Base-by-base conservation (phyloP, 2,329 filamentous ascomycete genomes). In the Trichoderma harzianum region DNA sequence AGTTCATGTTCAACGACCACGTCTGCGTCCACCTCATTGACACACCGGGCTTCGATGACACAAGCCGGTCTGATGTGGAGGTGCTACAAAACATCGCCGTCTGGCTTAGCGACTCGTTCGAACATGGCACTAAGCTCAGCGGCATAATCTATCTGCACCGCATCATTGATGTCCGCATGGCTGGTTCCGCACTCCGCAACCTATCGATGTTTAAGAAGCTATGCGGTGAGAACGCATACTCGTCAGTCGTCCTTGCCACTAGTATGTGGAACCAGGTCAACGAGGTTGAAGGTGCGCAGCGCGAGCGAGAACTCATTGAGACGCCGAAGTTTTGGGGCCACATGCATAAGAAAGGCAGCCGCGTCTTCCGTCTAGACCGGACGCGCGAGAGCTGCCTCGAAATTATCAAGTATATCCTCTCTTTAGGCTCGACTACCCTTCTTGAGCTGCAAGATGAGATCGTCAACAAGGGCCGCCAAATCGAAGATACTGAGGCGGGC, bases 331-430 rank as follows among this genome's bases (percentile, higher is more conserved):
- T 51, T 24, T 51, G 43, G 43, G 43, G 43, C 5, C 0, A 24
- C 11, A 51, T 51, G 43, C 43, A 51, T 21, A 0, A 51, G 5
- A 21, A 21, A 5, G n/a, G 43, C 10, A 51, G 43, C 11, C 0
- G 1, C 0, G 2, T 51, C n/a, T 51, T 51, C n/a, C 43, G 43
- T 3, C 10, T 51, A 0, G 0, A n/a, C n/a, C 43, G 2, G 43
- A 21, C 43, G n/a, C 43, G 43, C 10, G 43, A 51, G 1, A 51
- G n/a, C n/a, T 51, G n/a, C 43, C 43, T 51, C 10, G 11, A 3
- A 12, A 24, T 51, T 2, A 14, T 51, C 10, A 11, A 12, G 43
- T 12, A 51, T 24, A 51, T 51, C 11, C 2, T 51, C 43, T 51
- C 43, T 0, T 24, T 51, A 0, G 43, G 10, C 43, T 51, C 43